A percentile compares a stretch with the other conserved stretches of the same genome.
Evolutionary conservation across 768 basidiomycete genomes (phyloP).

Genomic region (Lactarius deliciosus): DNA sequence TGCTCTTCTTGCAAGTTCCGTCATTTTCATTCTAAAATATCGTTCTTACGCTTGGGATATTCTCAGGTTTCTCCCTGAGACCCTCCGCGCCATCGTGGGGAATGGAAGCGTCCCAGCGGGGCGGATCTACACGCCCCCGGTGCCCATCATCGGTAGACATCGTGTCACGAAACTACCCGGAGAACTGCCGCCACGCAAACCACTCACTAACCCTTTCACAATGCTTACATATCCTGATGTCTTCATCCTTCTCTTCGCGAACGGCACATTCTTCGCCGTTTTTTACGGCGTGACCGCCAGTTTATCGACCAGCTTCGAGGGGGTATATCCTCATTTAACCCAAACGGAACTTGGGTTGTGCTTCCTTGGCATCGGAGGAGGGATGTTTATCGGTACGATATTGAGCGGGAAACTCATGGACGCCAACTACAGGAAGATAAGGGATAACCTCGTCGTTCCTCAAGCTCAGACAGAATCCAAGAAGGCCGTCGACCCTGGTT

Average conservation of each 20-base stretch:
- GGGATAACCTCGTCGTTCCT: conserved; percentile 32
- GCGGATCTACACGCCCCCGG: conserved; percentile 35
- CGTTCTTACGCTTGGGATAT: conserved; percentile 7
- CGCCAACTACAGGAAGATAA: conserved; percentile 54
- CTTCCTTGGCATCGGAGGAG: conserved; percentile 74
- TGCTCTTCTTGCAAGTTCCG: conserved; percentile 38
- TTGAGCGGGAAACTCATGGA: conserved; percentile 64
- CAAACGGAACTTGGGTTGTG: conserved; percentile 73
- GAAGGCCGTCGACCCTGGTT: conserved; percentile 31
- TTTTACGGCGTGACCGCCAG: conserved; percentile 62
- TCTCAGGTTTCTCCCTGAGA: conserved; percentile 47
- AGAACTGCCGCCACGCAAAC: conserved; percentile 34
- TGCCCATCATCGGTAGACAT: conserved; percentile 36
- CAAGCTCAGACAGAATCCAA: conserved; percentile 28
- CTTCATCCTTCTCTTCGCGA: conserved; percentile 52
- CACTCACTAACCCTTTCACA: conserved; percentile 53
- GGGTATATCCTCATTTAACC: conserved; percentile 56
- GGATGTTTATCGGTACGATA: conserved; percentile 61
- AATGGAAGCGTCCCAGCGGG: conserved; percentile 42
- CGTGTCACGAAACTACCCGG: neutral
- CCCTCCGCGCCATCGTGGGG: conserved; percentile 46
- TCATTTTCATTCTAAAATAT: neutral
- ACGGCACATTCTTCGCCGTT: conserved; percentile 51
- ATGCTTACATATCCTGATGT: conserved; percentile 59
- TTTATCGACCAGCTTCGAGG: conserved; percentile 58